Base-by-base conservation (phyloP, 805 yeast species). In the Kuraishia capsulata region DNA sequence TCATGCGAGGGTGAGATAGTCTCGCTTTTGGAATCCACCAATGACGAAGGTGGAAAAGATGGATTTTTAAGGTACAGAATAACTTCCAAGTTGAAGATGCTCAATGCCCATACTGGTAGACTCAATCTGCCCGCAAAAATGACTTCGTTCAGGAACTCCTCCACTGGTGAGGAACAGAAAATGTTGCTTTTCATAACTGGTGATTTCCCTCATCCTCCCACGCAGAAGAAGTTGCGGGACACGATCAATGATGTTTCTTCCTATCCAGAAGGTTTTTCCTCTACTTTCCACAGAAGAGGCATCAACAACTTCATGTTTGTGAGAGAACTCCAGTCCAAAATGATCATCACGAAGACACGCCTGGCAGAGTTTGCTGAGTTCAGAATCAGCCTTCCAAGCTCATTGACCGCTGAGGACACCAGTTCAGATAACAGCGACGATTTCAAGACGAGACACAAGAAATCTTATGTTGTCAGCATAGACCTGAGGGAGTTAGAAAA, bases 281-380 rank as follows among this genome's bases (percentile, higher is more conserved):
- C 74, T 1, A 69, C 74, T 4, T 69, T 69, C 47, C 70, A 69
- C 47, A 57, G 64, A 35, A 49, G 74, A 34, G 72, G 72, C 3
- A 57, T 57, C n/a, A 69, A 67, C 41, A 65, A 66, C 44, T 69
- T 69, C 44, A 69, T 69, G 73, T 69, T 69, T 54, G 72, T 69
- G 3, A 53, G 74, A 41, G 75, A 69, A 43, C 49, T 69, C 21
- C 75, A 69, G 42, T 62, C 69, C 25, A 69, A 69, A 42, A 56
- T 68, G 47, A 61, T 67, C 16, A 57, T 68, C 11, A 62, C 62
- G 17, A 65, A 65, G 38, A 46, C 56, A 18, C 51, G 57, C 32
- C 57, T 54, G 17, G 50, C 43, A 14, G 65, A 61, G 41, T 52
- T 56, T 4, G 71, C 67, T 2, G 75, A 69, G 41, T 60, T 69